phyloP scores from a whole-genome alignment of 495 filamentous ascomycete genomes.

The Haplographium delicatum region DNA sequence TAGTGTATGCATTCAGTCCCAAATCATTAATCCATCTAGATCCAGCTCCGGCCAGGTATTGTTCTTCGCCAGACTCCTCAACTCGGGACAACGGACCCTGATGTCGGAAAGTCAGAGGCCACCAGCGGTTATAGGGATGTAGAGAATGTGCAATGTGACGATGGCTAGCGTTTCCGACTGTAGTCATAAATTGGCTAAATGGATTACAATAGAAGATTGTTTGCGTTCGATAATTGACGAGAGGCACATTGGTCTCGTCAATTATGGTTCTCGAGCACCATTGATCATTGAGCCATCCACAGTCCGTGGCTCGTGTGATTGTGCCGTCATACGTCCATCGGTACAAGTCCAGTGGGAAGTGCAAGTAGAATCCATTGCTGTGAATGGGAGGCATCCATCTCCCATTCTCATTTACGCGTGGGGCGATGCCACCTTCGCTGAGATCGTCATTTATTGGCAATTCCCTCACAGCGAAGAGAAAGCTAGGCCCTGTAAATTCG shows the following conservation, averaged over 20 bases:
- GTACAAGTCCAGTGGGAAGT: background rate
- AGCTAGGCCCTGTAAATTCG: no score
- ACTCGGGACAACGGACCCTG: slow-evolving; percentile 5
- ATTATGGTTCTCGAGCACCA: background rate
- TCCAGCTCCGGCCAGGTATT: background rate
- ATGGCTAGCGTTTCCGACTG: slow-evolving; percentile 9
- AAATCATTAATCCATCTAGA: slow-evolving; percentile 15
- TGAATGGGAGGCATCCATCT: slow-evolving; percentile 7
- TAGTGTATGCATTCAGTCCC: background rate
- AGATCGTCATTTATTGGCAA: slow-evolving; percentile 8
- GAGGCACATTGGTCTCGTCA: background rate
- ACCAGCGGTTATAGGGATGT: slow-evolving; percentile 16
- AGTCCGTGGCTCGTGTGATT: slow-evolving; percentile 3
- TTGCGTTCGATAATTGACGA: slow-evolving; percentile 2
- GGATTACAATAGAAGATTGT: slow-evolving; percentile 20
- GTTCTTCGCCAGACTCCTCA: slow-evolving; percentile 7
- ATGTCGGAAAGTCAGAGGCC: slow-evolving; percentile 15
- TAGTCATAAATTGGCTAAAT: slow-evolving; percentile 13
- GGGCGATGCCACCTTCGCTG: background rate
- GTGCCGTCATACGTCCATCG: slow-evolving; percentile 11
- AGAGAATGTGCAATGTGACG: slow-evolving; percentile 7
- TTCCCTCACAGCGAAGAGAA: slow-evolving; percentile 16
- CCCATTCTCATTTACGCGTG: background rate
- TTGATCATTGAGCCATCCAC: background rate
- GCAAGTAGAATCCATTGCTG: background rate